Evolutionary conservation across 495 filamentous ascomycete species (phyloP), one percentile per base, ranked within the genome.

Genomic region (Wilcoxina mikolae): DNA sequence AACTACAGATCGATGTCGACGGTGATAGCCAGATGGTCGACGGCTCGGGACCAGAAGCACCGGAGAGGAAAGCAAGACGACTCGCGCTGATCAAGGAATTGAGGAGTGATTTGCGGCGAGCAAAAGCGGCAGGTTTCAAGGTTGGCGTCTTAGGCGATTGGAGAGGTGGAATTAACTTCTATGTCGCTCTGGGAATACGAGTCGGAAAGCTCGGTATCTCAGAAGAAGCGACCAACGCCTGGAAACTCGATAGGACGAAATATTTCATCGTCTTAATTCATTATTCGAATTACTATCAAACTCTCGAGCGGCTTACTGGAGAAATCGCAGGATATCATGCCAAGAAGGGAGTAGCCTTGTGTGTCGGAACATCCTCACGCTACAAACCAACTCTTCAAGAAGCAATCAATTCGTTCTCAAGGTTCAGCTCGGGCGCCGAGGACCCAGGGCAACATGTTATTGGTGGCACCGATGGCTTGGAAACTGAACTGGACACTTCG

Each of bases 231-330:
- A 73, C 83, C 68, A 74, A 79, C 58, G 83, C 86, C 12, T 96
- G 90, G 90, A 72, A 80, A 49, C 66, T 96, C 17, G 62, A 75
- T 12, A 65, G 70, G 0, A 66, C 69, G 0, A 79, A 93, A 24
- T 91, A 91, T 61, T 65, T 95, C 39, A 77, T 93, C 4, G 71
- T 94, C 4, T 72, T 95, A 12, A 74, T 94, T n/a, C 74, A 77
- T 45, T 89, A 82, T 59, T 67, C 71, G 0, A 59, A 64, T 25
- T 71, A 68, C 0, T 95, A 94, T 68, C 64, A 60, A 11, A 61
- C 69, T 26, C 62, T 85, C 26, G 70, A 81, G 12, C 57, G 72
- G 41, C 65, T 81, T n/a, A 33, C 71, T 28, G 52, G 68, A 44
- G 46, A 54, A 39, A 49, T n/a, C 29, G 54, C 51, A 9, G 41